Conservation (phyloP, 805 yeast genomes). For the Lipomyces kockii region DNA sequence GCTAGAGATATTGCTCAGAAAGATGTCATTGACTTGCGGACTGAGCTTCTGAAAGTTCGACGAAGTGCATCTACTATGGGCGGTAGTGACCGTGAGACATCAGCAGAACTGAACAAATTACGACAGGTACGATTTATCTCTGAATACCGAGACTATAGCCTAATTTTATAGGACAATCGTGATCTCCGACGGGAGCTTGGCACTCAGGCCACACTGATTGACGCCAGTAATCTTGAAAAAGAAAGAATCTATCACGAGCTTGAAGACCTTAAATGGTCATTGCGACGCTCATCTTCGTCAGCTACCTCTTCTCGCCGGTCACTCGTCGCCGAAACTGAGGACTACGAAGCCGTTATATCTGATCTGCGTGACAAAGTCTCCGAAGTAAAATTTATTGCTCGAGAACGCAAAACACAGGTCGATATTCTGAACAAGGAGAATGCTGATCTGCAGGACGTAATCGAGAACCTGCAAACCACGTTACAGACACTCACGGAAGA, state of each 20-base stretch:
- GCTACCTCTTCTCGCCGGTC: slow-evolving; percentile 18
- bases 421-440: slow-evolving; percentile 33
- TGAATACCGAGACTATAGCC: not conserved
- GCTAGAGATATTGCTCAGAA: slow-evolving; percentile 28
- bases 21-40: slow-evolving; percentile 22
- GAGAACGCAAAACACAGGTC: slow-evolving; percentile 35
- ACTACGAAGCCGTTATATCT: slow-evolving; percentile 19
- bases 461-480: slow-evolving; percentile 21
- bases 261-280: slow-evolving; percentile 23
- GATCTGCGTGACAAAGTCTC: slow-evolving; percentile 29
- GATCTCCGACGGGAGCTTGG: slow-evolving; percentile 32
- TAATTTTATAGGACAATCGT: slow-evolving; percentile 19
- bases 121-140: slow-evolving; percentile 13
- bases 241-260: slow-evolving; percentile 30
- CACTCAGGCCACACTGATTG: slow-evolving; percentile 21
- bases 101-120: slow-evolving; percentile 18
- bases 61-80: slow-evolving; percentile 23
- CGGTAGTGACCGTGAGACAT: slow-evolving; percentile 24
- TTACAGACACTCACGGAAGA: slow-evolving; percentile 22
- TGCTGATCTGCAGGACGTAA: slow-evolving; percentile 29
- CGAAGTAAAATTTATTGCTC: slow-evolving; percentile 30
- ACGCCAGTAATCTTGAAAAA: slow-evolving; percentile 23
- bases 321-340: slow-evolving; percentile 16
- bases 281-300: slow-evolving; percentile 19
- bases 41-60: slow-evolving; percentile 25